Evolutionary conservation across 805 yeast species (phyloP).

Genomic region (Saccharomycopsis olivae): DNA sequence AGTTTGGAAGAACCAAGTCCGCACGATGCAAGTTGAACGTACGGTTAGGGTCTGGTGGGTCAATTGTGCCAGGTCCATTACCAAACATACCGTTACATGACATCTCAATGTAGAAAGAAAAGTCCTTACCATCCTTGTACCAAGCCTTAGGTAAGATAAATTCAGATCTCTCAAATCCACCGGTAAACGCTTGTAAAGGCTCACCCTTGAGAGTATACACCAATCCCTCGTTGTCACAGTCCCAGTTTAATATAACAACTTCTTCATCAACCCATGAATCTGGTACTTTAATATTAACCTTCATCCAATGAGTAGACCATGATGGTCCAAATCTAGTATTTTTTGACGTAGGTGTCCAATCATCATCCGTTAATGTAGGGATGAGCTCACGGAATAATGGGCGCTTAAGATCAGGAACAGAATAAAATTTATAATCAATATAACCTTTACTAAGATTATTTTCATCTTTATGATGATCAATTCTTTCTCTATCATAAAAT

Average conservation of each 20-base stretch:
- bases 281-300: conserved; percentile 56
- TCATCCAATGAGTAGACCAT: conserved; percentile 96
- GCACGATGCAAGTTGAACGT: conserved; percentile 58
- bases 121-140: conserved; percentile 38
- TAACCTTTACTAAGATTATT: conserved; percentile 28
- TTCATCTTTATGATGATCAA: conserved; percentile 30
- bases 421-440: conserved; percentile 54
- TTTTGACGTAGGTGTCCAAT: conserved; percentile 46
- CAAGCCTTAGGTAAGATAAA: conserved; percentile 54
- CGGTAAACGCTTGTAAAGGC: conserved; percentile 78
- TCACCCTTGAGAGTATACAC: conserved; percentile 56
- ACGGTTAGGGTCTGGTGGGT: conserved; percentile 63
- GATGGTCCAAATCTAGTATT: conserved; percentile 87
- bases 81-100: conserved; percentile 96
- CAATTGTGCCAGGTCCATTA: conserved; percentile 48
- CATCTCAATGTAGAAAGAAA: conserved; percentile 72
- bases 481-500: conserved; percentile 56
- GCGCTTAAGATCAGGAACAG: conserved; percentile 59
- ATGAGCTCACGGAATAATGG: conserved; percentile 56
- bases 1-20: conserved; percentile 72
- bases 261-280: conserved; percentile 35
- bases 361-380: conserved; percentile 33
- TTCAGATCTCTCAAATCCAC: conserved; percentile 72
- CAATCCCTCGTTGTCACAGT: conserved; percentile 77
- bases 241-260: conserved; percentile 67